phyloP scores from a whole-genome alignment of 2,329 filamentous ascomycete genomes.

The Onygena corvina region DNA sequence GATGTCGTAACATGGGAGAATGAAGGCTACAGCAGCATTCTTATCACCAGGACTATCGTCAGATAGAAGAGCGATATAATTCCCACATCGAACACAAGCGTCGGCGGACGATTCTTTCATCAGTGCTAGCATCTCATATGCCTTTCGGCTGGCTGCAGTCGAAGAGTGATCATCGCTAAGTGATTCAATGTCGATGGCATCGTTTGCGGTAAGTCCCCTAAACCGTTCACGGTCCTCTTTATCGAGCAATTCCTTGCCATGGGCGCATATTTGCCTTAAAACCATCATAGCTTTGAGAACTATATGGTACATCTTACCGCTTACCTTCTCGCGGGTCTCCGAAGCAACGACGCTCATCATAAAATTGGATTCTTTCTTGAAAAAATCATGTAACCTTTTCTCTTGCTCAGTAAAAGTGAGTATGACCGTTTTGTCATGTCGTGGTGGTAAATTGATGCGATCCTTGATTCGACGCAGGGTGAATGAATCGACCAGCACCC shows the following conservation, averaged over 20 bases:
- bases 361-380: conserved; percentile 66
- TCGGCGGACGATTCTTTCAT: conserved; percentile 74
- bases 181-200: conserved; percentile 80
- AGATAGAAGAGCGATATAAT: conserved; percentile 43
- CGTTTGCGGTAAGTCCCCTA: conserved; percentile 68
- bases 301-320: conserved; percentile 82
- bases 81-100: conserved; percentile 57
- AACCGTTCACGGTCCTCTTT: conserved; percentile 70
- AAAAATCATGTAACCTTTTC: conserved; percentile 66
- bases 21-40: conserved; percentile 49
- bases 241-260: conserved; percentile 81
- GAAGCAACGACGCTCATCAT: conserved; percentile 64
- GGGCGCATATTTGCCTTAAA: conserved; percentile 79
- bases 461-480: conserved; percentile 86
- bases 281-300: conserved; percentile 85
- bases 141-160: conserved; percentile 54
- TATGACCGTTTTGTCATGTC: conserved; percentile 58
- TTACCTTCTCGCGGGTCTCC: conserved; percentile 54
- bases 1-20: conserved; percentile 80
- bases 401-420: conserved; percentile 69
- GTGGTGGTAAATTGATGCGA: conserved; percentile 67
- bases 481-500: conserved; percentile 85
- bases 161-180: conserved; percentile 52
- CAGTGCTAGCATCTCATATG: conserved; percentile 73
- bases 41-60: conserved; percentile 42